These are phyloP conservation scores for Boletus tomentosulus DNA, from an alignment of 768 basidiomycete species.

Conservation along the genomic window DNA sequence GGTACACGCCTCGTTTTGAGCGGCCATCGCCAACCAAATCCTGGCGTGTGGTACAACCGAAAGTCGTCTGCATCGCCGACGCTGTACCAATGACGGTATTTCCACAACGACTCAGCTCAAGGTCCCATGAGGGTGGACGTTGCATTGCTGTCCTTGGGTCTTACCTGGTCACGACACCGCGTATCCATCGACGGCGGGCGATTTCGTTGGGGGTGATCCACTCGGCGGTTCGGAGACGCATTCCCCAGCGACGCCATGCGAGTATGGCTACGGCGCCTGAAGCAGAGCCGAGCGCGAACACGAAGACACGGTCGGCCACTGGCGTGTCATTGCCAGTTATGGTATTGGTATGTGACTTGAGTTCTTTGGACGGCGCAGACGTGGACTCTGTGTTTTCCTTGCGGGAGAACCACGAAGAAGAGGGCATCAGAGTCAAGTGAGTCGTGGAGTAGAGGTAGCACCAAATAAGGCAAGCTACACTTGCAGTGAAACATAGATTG, in stretches of 20 bases:
- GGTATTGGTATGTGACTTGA: not conserved
- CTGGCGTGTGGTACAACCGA: conserved; percentile 77
- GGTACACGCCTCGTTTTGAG: conserved; percentile 68
- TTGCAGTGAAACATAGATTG: too few species aligned
- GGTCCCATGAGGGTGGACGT: not conserved
- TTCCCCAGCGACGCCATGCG: conserved; percentile 50
- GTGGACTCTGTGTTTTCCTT: not conserved
- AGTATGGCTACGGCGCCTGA: conserved; percentile 13
- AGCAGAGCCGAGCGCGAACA: conserved; percentile 14
- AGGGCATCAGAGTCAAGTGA: not conserved
- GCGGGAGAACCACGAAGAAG: conserved; percentile 9
- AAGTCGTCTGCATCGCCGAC: conserved; percentile 90
- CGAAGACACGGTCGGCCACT: not conserved
- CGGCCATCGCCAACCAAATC: conserved; percentile 70
- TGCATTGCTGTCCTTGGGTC: conserved; percentile 6
- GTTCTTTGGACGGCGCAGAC: not conserved
- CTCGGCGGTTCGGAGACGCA: conserved; percentile 59
- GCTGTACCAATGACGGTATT: conserved; percentile 33
- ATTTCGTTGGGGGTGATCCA: conserved; percentile 68
- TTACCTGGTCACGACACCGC: conserved; percentile 78
- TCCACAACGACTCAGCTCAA: not conserved
- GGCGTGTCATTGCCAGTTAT: not conserved
- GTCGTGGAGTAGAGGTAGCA: too few species aligned
- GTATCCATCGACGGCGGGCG: conserved; percentile 59
- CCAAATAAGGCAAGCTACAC: too few species aligned